A percentile compares a stretch with the other conserved stretches of the same genome.
Conservation (phyloP, 257 asterid genomes). For the Capsicum rhomboideum region DNA sequence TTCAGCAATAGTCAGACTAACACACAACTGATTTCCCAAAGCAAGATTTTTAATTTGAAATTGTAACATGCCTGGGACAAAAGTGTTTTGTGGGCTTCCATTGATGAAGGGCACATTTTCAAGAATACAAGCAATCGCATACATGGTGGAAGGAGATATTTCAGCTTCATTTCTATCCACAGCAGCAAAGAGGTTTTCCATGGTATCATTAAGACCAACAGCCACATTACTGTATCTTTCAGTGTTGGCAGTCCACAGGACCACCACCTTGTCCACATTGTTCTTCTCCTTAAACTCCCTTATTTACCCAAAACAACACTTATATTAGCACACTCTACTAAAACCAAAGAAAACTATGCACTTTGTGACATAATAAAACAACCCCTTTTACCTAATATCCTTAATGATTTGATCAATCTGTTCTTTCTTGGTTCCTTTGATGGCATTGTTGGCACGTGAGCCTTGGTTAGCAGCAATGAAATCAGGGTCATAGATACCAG, state of each 20-base stretch:
- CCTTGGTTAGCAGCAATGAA: slow-evolving; percentile 99
- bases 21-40: neutral
- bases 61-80: slow-evolving; percentile 62
- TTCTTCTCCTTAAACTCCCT: slow-evolving; percentile 92
- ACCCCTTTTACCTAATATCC: slow-evolving; percentile 57
- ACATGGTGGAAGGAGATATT: slow-evolving; percentile 84
- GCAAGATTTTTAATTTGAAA: neutral
- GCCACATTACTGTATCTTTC: slow-evolving; percentile 89
- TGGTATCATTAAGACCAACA: slow-evolving; percentile 83
- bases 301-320: neutral
- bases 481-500: slow-evolving; percentile 91
- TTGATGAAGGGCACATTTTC: slow-evolving; percentile 84
- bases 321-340: neutral
- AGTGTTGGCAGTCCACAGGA: slow-evolving; percentile 95
- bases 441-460: slow-evolving; percentile 79
- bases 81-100: slow-evolving; percentile 99
- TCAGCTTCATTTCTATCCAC: slow-evolving; percentile 74
- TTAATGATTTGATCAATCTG: slow-evolving; percentile 71
- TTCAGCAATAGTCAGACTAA: neutral
- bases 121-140: slow-evolving; percentile 66
- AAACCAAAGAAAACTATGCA: neutral
- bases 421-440: slow-evolving; percentile 80
- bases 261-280: slow-evolving; percentile 81
- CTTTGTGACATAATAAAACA: neutral
- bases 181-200: slow-evolving; percentile 69